A percentile compares a stretch with the other conserved stretches of the same genome.
phyloP scores from a whole-genome alignment of 805 yeast genomes.

The Yamadazyma paraphyllophila region DNA sequence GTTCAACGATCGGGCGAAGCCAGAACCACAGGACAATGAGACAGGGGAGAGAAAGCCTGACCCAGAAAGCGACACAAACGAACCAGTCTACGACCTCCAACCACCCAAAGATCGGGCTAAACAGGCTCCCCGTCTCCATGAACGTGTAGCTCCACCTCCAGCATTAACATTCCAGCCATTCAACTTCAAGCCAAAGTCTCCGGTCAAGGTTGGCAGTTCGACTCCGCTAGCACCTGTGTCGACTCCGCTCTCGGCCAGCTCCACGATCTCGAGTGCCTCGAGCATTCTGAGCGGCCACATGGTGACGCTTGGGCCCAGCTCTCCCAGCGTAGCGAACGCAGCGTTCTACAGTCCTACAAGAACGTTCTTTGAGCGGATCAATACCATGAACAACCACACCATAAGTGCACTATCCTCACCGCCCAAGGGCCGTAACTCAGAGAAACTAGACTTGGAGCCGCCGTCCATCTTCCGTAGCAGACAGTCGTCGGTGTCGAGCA shows the following conservation, averaged over 20 bases:
- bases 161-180: constrained; percentile 1
- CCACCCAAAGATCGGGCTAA: not conserved
- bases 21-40: too few relatives aligned
- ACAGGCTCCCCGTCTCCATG: not conserved
- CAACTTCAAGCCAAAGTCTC: not conserved
- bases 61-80: too few relatives aligned
- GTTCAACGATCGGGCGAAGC: not conserved
- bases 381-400: constrained; percentile 24
- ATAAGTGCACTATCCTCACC: constrained; percentile 30
- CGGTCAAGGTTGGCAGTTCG: not conserved
- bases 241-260: constrained; percentile 17
- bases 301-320: constrained; percentile 38
- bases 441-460: constrained; percentile 33
- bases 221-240: constrained; percentile 9
- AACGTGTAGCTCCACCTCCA: constrained; percentile 10
- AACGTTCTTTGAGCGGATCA: constrained; percentile 31
- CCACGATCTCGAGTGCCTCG: constrained; percentile 25
- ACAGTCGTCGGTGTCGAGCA: constrained; percentile 11
- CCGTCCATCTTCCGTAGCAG: constrained; percentile 32
- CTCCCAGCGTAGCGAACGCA: constrained; percentile 24
- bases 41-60: too few relatives aligned
- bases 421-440: not conserved
- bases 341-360: constrained; percentile 37
- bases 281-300: constrained; percentile 14
- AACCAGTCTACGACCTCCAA: too few relatives aligned